Conservation (phyloP, 176 grass and related monocot genomes). For the Pharus latifolius region DNA sequence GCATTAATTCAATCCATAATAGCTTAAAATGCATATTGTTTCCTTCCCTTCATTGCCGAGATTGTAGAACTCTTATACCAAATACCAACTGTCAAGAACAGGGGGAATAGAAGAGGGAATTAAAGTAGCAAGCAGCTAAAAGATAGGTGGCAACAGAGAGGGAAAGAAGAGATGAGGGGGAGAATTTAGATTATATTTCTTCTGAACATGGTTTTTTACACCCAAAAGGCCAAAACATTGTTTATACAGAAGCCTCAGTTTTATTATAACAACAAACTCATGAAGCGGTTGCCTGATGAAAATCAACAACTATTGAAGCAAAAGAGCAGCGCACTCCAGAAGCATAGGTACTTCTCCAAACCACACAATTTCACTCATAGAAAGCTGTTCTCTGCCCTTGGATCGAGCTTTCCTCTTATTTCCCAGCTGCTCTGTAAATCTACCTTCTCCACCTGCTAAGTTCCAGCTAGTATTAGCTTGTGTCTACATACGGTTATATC, state of each 20-base stretch:
- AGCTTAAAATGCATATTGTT: not conserved
- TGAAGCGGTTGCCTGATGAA: not conserved
- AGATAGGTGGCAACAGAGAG: not conserved
- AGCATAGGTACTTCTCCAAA: not conserved
- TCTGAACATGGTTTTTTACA: constrained; percentile 1
- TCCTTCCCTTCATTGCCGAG: not conserved
- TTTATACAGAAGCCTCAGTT: no score
- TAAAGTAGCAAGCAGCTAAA: not conserved
- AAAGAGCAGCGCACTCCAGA: not conserved
- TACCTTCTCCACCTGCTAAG: not conserved
- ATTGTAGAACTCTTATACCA: not conserved
- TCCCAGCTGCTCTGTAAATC: not conserved
- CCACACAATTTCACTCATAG: not conserved
- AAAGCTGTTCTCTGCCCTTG: not conserved
- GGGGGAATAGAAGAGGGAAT: not conserved
- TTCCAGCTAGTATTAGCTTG: not conserved
- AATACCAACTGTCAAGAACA: not conserved
- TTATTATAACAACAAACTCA: not conserved
- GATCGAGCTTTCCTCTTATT: not conserved
- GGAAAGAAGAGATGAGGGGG: not conserved
- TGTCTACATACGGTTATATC: not conserved
- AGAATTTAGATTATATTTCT: not conserved
- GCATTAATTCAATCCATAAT: not conserved
- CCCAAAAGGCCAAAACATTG: not conserved
- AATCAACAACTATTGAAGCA: not conserved